phyloP scores from a whole-genome alignment of 495 filamentous ascomycete species.

The Podospora pseudoanserina region DNA sequence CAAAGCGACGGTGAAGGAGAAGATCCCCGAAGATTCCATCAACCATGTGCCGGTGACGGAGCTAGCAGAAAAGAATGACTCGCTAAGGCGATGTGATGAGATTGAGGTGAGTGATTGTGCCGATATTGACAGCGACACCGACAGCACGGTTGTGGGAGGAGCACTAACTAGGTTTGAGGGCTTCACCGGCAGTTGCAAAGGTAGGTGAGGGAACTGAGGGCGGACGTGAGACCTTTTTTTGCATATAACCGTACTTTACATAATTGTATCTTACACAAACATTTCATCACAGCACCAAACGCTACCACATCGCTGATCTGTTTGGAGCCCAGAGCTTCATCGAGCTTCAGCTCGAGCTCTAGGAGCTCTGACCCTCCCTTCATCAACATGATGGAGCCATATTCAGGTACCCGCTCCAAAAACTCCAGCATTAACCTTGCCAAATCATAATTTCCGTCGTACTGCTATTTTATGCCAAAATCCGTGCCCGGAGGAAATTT shows the following conservation, averaged over 20 bases:
- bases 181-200: background rate
- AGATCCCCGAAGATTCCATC: background rate
- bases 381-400: background rate
- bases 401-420: background rate
- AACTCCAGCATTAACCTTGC: background rate
- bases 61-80: background rate
- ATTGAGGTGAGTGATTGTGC: no score
- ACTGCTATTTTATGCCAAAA: background rate
- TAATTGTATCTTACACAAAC: background rate
- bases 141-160: background rate
- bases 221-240: no score
- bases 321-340: background rate
- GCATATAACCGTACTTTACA: no score
- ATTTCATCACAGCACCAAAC: background rate
- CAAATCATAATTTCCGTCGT: background rate
- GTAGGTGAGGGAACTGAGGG: background rate
- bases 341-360: background rate
- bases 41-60: background rate
- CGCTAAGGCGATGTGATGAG: background rate
- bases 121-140: background rate
- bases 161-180: background rate
- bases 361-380: background rate
- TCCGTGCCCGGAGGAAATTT: background rate
- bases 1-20: background rate
- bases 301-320: background rate